Evolutionary conservation across 768 basidiomycete species (phyloP).

Genomic region (Lanmaoa rubissima): DNA sequence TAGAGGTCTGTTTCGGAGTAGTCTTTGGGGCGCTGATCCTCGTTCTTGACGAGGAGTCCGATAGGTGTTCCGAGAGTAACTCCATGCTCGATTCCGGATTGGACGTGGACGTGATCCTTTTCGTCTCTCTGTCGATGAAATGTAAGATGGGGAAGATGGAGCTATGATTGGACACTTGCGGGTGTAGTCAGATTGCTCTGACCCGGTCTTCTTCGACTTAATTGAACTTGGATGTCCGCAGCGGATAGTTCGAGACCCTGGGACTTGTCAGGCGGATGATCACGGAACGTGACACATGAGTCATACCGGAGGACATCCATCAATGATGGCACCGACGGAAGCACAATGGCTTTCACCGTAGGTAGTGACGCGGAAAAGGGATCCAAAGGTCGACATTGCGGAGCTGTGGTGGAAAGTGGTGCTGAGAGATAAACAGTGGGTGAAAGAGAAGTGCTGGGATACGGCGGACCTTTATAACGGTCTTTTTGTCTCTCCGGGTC

Average conservation of each 20-base stretch:
- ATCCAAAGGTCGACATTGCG: slow-evolving; percentile 93
- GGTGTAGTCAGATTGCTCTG: slow-evolving; percentile 97
- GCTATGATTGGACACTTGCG: slow-evolving; percentile 44
- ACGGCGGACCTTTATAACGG: slow-evolving; percentile 23
- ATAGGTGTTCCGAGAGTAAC: slow-evolving; percentile 98
- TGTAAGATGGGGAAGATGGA: not conserved
- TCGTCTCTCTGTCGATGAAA: slow-evolving; percentile 75
- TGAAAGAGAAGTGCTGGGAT: not conserved
- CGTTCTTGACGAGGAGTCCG: slow-evolving; percentile 93
- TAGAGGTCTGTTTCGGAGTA: slow-evolving; percentile 98
- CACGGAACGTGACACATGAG: slow-evolving; percentile 2
- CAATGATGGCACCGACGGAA: slow-evolving; percentile 95
- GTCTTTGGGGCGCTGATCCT: slow-evolving; percentile 97
- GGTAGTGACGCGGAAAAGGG: slow-evolving; percentile 90
- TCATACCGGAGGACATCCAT: slow-evolving; percentile 93
- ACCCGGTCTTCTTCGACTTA: slow-evolving; percentile 89
- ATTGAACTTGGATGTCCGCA: slow-evolving; percentile 86
- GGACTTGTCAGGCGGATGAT: slow-evolving; percentile 13
- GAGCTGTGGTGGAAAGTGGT: slow-evolving; percentile 4
- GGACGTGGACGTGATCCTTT: slow-evolving; percentile 90
- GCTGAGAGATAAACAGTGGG: slow-evolving; percentile 12
- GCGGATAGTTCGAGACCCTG: slow-evolving; percentile 82
- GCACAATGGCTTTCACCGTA: slow-evolving; percentile 98
- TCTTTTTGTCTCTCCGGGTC: not conserved
- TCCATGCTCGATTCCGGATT: slow-evolving; percentile 92